Percentiles rank a stretch among this genome's conserved stretches.
phyloP scores from a whole-genome alignment of 148 eudicot species.

The Dianthus caryophyllus region DNA sequence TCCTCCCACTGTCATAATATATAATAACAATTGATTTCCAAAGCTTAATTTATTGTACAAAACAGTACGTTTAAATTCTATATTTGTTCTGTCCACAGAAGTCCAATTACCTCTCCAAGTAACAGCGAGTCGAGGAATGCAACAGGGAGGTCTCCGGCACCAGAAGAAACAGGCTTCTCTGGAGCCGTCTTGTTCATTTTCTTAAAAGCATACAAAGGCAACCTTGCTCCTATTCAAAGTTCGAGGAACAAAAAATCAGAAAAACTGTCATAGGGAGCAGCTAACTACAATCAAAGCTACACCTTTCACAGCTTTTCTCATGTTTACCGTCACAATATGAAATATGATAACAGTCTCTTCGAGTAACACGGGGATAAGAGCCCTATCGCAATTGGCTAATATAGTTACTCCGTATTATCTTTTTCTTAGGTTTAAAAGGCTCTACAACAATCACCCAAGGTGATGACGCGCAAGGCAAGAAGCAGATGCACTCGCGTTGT shows the following conservation, averaged over 20 bases:
- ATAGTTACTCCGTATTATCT: no score
- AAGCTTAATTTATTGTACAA: not conserved
- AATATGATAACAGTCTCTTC: no score
- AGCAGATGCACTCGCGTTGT: no score
- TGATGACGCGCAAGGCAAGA: no score
- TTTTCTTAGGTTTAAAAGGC: no score
- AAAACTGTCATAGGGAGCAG: conserved; percentile 1
- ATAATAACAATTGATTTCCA: conserved; percentile 6
- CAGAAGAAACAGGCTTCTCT: conserved; percentile 34
- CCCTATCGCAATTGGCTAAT: no score
- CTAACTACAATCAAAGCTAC: no score
- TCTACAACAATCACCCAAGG: no score
- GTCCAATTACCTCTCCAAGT: conserved; percentile 73
- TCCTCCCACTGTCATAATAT: conserved; percentile 77
- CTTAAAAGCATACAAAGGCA: conserved; percentile 73
- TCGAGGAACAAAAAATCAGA: not conserved
- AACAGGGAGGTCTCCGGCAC: conserved; percentile 58
- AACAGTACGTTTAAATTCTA: not conserved
- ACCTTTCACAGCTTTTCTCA: no score
- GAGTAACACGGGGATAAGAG: no score
- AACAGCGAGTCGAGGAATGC: conserved; percentile 86
- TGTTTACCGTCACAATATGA: no score
- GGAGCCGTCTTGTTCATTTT: conserved; percentile 34
- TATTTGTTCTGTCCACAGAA: not conserved
- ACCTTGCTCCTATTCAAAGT: conserved; percentile 47